Evolutionary conservation across 441 rosid species (phyloP).

Genomic region (Populus tomentosa): DNA sequence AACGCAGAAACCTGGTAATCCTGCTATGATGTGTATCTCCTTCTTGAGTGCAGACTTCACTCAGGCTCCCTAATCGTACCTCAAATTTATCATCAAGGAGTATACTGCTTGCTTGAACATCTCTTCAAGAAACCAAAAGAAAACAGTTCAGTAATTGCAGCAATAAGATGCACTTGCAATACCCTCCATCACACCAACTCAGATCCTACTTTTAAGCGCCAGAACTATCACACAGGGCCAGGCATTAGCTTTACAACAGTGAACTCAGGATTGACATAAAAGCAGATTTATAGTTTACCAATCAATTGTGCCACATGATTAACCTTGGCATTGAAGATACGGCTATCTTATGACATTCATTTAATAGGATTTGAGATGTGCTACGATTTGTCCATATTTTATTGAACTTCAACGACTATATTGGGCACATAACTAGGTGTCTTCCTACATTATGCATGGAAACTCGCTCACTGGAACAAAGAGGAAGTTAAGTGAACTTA

Average conservation of each 20-base stretch:
- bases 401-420: background rate
- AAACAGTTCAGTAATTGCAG: conserved; percentile 11
- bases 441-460: background rate
- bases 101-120: conserved; percentile 97
- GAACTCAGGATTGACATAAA: background rate
- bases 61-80: conserved; percentile 91
- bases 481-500: background rate
- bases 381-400: background rate
- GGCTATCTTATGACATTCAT: background rate
- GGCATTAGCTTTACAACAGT: background rate
- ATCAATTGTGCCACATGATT: background rate
- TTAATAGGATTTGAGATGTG: background rate
- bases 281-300: background rate
- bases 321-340: background rate
- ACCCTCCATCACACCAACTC: background rate
- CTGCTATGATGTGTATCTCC: conserved; percentile 76
- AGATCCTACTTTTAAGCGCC: background rate
- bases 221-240: background rate
- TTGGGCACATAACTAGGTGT: background rate
- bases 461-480: background rate
- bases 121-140: conserved; percentile 42
- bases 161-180: background rate
- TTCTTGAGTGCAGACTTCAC: conserved; percentile 68
- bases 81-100: conserved; percentile 98
- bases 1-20: conserved; percentile 68